These are phyloP conservation scores for Teratosphaeria viscida DNA, from an alignment of 2,329 filamentous ascomycete genomes.

Conservation along the genomic window DNA sequence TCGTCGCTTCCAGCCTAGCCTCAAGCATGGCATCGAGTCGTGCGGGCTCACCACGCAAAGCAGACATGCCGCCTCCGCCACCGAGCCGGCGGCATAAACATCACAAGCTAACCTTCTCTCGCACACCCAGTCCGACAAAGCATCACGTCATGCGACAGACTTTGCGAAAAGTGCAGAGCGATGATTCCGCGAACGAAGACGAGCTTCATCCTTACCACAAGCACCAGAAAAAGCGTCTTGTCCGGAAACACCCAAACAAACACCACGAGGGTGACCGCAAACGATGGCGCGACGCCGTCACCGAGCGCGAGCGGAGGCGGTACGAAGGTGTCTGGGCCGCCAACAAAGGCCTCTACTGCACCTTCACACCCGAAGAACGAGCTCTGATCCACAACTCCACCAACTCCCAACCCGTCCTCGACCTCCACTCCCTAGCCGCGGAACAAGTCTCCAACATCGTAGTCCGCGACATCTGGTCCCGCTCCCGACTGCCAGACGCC, in stretches of 20 bases:
- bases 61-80: conserved; percentile 30
- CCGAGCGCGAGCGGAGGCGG: conserved; percentile 60
- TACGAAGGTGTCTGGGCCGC: conserved; percentile 82
- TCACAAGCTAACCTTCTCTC: conserved; percentile 23
- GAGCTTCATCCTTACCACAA: conserved; percentile 37
- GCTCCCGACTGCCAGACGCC: conserved; percentile 56
- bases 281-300: conserved; percentile 67
- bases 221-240: conserved; percentile 49
- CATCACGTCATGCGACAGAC: conserved; percentile 51
- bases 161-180: conserved; percentile 44
- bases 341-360: conserved; percentile 51
- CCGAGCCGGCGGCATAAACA: conserved; percentile 14
- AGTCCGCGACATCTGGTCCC: conserved; percentile 63
- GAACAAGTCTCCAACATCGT: conserved; percentile 54
- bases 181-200: conserved; percentile 32
- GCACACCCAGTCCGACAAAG: conserved; percentile 36
- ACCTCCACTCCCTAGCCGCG: conserved; percentile 2
- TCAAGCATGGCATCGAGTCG: conserved; percentile 13
- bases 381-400: conserved; percentile 4
- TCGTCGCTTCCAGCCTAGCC: conserved; percentile 64
- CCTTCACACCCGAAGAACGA: conserved; percentile 16
- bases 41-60: conserved; percentile 24
- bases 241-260: conserved; percentile 52
- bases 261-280: conserved; percentile 65
- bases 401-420: conserved; percentile 3